These are phyloP conservation scores for Albifimbria verrucaria DNA, from an alignment of 2,329 filamentous ascomycete species.

Conservation along the genomic window DNA sequence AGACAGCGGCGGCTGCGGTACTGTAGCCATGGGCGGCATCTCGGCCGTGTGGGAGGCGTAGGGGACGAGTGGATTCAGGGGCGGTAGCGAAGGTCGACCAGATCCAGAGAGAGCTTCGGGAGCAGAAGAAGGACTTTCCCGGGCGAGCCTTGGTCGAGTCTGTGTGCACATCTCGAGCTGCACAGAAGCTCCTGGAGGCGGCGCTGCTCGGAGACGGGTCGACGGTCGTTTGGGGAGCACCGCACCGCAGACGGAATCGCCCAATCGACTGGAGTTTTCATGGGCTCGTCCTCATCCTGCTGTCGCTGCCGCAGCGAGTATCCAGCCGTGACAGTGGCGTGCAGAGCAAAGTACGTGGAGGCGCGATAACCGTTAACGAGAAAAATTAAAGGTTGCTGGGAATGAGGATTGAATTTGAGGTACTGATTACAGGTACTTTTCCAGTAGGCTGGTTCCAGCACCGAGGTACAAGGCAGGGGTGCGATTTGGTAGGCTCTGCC, in stretches of 20 bases:
- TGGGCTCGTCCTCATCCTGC: conserved; percentile 53
- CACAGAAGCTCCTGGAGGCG: conserved; percentile 22
- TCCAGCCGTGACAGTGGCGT: conserved; percentile 11
- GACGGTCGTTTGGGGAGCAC: conserved; percentile 46
- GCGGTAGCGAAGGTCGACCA: conserved; percentile 36
- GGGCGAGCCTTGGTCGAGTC: conserved; percentile 10
- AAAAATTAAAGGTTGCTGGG: neutral
- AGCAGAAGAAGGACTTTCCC: conserved; percentile 20
- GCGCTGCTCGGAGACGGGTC: conserved; percentile 20
- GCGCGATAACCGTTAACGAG: too few species aligned
- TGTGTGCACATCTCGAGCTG: conserved; percentile 12
- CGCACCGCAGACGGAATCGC: conserved; percentile 57
- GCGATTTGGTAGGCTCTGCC: too few species aligned
- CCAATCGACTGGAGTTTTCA: conserved; percentile 59
- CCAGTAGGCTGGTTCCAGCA: too few species aligned
- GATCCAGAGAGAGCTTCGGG: conserved; percentile 35
- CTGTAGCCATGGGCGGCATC: conserved; percentile 20
- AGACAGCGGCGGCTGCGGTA: conserved; percentile 17
- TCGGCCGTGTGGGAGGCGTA: conserved; percentile 13
- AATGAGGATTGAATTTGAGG: too few species aligned
- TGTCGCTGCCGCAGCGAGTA: conserved; percentile 7
- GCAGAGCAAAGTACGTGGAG: conserved; percentile 1
- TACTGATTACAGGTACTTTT: too few species aligned
- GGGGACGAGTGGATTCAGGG: conserved; percentile 17
- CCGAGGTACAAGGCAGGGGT: too few species aligned